Evolutionary conservation across 1,139 yeast species (phyloP).

Genomic region (Williopsis jadinii): DNA sequence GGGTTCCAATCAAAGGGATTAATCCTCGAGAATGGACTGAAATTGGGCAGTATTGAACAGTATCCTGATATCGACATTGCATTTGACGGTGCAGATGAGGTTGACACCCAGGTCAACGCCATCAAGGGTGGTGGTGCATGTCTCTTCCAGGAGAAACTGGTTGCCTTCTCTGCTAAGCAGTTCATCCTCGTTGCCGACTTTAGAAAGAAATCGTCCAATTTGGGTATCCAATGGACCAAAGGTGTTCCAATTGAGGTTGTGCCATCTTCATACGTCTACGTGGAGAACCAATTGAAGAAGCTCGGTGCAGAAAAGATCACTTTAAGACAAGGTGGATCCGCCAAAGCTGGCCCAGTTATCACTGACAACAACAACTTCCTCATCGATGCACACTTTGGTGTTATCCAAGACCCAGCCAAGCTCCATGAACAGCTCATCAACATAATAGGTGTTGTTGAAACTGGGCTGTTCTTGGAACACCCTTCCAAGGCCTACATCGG

Average conservation of each 20-base stretch:
- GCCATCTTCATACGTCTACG: conserved; percentile 80
- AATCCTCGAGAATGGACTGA: conserved; percentile 74
- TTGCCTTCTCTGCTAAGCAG: conserved; percentile 70
- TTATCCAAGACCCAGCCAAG: conserved; percentile 49
- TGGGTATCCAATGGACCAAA: conserved; percentile 80
- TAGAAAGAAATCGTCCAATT: conserved; percentile 62
- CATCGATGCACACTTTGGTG: conserved; percentile 90
- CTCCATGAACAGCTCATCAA: conserved; percentile 63
- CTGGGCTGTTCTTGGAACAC: conserved; percentile 73
- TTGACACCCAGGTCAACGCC: conserved; percentile 69
- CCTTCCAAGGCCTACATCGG: conserved; percentile 87
- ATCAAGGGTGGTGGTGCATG: conserved; percentile 99
- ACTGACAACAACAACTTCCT: conserved; percentile 94
- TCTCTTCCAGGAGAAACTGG: conserved; percentile 90
- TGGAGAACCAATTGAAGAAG: conserved; percentile 49
- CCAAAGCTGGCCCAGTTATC: conserved; percentile 97
- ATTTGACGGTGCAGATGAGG: conserved; percentile 98
- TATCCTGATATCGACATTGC: conserved; percentile 78
- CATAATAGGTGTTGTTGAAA: conserved; percentile 93
- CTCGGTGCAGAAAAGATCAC: conserved; percentile 63
- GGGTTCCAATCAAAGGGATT: conserved; percentile 92
- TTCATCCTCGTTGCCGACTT: conserved; percentile 91
- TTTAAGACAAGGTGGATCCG: conserved; percentile 80
- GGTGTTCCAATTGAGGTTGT: conserved; percentile 97
- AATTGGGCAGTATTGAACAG: conserved; percentile 77